Evolutionary conservation across 345 rosid species (phyloP).

Genomic region (Heritiera littoralis): DNA sequence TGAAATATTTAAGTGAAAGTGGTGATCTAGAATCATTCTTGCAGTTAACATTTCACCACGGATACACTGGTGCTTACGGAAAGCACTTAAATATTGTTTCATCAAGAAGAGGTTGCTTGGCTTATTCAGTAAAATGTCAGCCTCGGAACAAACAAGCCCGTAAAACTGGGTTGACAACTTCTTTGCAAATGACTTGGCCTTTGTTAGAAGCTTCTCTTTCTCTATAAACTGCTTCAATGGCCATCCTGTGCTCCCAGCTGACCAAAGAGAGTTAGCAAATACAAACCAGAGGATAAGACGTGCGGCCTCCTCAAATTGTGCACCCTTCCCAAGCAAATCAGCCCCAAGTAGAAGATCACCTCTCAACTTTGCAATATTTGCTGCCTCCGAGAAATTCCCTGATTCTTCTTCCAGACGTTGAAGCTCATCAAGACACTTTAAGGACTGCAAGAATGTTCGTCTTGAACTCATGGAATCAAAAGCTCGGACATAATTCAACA

Average conservation of each 20-base stretch:
- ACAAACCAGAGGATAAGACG: constrained; percentile 36
- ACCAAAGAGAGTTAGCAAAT: constrained; percentile 48
- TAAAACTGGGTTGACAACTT: constrained; percentile 28
- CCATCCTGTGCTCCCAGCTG: constrained; percentile 45
- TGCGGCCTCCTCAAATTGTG: constrained; percentile 36
- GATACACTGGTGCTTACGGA: constrained; percentile 28
- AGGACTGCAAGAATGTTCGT: constrained; percentile 33
- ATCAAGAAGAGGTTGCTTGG: constrained; percentile 23
- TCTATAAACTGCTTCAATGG: constrained; percentile 41
- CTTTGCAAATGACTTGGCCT: constrained; percentile 40
- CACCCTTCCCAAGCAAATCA: constrained; percentile 40
- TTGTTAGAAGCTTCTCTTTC: constrained; percentile 36
- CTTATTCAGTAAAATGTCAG: constrained; percentile 29
- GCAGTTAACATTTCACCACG: constrained; percentile 41
- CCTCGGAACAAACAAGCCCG: constrained; percentile 33
- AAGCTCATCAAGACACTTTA: constrained; percentile 43
- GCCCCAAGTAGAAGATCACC: constrained; percentile 40
- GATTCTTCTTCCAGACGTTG: constrained; percentile 36
- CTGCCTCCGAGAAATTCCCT: constrained; percentile 43
- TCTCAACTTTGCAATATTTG: constrained; percentile 37
- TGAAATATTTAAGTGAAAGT: constrained; percentile 19
- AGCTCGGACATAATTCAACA: constrained; percentile 42
- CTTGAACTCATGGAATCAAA: constrained; percentile 29
- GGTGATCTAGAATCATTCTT: constrained; percentile 46
- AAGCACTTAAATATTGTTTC: constrained; percentile 34